Base-by-base conservation (phyloP, 1,139 yeast species). In the Yamadazyma siamensis region DNA sequence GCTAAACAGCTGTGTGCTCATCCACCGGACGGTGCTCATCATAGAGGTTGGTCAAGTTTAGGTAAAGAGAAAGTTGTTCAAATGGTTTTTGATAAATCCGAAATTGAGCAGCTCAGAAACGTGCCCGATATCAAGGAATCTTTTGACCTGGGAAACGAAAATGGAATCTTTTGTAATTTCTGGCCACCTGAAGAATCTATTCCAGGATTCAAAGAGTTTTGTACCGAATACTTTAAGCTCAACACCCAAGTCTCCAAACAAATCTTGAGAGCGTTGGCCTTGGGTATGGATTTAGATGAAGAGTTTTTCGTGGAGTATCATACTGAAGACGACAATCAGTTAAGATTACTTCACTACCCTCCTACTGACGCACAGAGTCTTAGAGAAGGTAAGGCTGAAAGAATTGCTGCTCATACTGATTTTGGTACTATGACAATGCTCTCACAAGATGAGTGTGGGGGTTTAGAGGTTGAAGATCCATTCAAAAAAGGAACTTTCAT, bases 401-500 rank as follows among this genome's bases (percentile, higher is more conserved):
- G 59, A 32, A 56, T 56, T n/a, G 59, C 54, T 4, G 54, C 58
- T 5, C 59, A 54, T 34, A 54, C 59, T 9, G 59, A 53, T 28
- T 53, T 53, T 34, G 59, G 54, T 29, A 46, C 53, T 31, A 24
- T 54, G 28, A 53, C 59, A 3, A 34, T 54, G 22, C 33, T 54
- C 15, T 51, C 50, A 23, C 57, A 54, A 39, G 47, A 52, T 36
- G 36, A 45, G 7, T 58, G 57, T 15, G 58, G 54, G 25, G 59
- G 59, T 2, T 37, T 53, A 20, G 58, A 53, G 33, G 52, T 52
- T 7, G 57, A 53, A 29, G 47, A 56, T 4, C 54, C 50, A 29
- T 47, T 49, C 10, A 51, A 49, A 17, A 50, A 44, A 33, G 59
- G 52, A 4, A 38, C 38, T 26, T 52, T 50, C 22, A 55, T 54